Evolutionary conservation across 164 flowering plant species (phyloP).

Genomic region (Stephania yunnanensis): DNA sequence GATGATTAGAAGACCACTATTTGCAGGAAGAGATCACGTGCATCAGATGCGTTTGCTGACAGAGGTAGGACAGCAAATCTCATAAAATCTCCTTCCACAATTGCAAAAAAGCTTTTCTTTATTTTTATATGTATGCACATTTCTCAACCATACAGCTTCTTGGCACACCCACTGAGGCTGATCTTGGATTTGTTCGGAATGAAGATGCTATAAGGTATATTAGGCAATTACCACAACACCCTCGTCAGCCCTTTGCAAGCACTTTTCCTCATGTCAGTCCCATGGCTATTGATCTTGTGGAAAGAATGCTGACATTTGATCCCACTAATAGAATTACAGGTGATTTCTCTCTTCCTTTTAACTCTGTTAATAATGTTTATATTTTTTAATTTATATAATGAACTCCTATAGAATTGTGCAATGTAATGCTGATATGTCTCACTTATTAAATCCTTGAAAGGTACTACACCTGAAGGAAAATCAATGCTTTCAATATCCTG

Average conservation of each 20-base stretch:
- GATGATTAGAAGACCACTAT: slow-evolving; percentile 74
- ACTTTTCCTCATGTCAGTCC: slow-evolving; percentile 79
- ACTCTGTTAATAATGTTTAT: background rate
- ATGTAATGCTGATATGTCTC: background rate
- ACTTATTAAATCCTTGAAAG: background rate
- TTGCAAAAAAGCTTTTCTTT: no score
- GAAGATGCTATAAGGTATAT: slow-evolving; percentile 85
- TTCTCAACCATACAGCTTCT: slow-evolving; percentile 50
- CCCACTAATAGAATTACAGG: slow-evolving; percentile 87
- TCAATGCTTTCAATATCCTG: no score
- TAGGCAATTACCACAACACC: slow-evolving; percentile 50
- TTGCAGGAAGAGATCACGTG: slow-evolving; percentile 87
- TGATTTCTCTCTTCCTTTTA: slow-evolving; percentile 12
- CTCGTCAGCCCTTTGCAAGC: slow-evolving; percentile 50
- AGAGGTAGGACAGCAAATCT: slow-evolving; percentile 48
- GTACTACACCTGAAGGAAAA: no score
- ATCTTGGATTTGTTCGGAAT: slow-evolving; percentile 63
- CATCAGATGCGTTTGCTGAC: slow-evolving; percentile 88
- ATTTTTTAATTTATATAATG: background rate
- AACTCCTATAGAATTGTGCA: background rate
- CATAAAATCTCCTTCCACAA: background rate
- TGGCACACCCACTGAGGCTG: slow-evolving; percentile 85
- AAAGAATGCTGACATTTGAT: slow-evolving; percentile 90
- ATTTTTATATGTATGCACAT: background rate
- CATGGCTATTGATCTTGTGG: slow-evolving; percentile 78